Conservation (phyloP, 306 rosid species). For the Argentina anserina region DNA sequence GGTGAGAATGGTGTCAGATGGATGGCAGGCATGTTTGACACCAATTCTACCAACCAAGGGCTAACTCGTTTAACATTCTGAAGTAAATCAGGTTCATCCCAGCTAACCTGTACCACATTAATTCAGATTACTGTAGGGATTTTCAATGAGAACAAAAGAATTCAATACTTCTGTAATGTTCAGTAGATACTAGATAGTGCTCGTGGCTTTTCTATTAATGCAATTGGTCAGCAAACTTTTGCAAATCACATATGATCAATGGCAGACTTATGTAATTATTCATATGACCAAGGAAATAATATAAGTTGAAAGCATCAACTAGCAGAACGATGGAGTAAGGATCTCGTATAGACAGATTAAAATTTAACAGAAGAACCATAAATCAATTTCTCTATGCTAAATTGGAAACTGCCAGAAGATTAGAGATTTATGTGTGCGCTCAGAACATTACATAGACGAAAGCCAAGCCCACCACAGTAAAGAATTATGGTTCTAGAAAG, state of each 20-base stretch:
- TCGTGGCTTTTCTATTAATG: background rate
- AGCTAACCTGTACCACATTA: conserved; percentile 57
- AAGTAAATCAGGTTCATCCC: conserved; percentile 95
- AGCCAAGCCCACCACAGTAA: background rate
- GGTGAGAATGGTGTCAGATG: conserved; percentile 79
- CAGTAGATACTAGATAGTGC: background rate
- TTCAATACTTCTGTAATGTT: background rate
- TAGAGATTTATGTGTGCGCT: background rate
- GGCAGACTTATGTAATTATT: background rate
- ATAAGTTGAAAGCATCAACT: background rate
- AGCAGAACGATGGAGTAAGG: too few species aligned
- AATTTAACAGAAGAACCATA: background rate
- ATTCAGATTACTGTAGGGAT: conserved; percentile 21
- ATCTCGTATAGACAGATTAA: background rate
- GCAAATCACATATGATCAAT: background rate
- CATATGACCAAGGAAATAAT: background rate
- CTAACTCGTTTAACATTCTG: conserved; percentile 87
- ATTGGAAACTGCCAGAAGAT: background rate
- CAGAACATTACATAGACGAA: background rate
- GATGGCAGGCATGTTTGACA: conserved; percentile 66
- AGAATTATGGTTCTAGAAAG: background rate
- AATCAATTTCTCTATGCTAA: background rate
- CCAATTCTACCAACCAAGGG: conserved; percentile 91
- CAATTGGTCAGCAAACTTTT: background rate
- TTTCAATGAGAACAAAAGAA: background rate